Percentiles rank a stretch among this genome's conserved stretches.
phyloP scores from a whole-genome alignment of 768 basidiomycete genomes.

The Rossbeevera mucosa region DNA sequence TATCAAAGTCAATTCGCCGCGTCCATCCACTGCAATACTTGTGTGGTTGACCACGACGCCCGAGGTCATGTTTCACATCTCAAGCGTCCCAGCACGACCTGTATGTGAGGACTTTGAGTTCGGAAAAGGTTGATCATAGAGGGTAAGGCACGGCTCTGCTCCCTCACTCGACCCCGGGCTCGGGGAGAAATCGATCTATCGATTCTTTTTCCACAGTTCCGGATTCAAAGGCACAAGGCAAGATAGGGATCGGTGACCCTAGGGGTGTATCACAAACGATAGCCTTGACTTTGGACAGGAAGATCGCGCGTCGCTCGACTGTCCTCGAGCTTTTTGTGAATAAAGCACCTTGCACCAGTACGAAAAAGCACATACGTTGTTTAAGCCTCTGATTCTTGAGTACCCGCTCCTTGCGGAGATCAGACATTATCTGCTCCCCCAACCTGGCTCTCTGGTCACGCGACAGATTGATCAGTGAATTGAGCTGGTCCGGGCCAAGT shows the following conservation, averaged over 20 bases:
- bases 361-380: slow-evolving; percentile 50
- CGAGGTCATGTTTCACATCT: slow-evolving; percentile 50
- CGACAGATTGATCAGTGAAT: slow-evolving; percentile 57
- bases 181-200: not conserved
- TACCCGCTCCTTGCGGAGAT: slow-evolving; percentile 72
- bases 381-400: slow-evolving; percentile 68
- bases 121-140: slow-evolving; percentile 20
- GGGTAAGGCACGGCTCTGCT: slow-evolving; percentile 53
- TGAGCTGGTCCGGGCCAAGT: slow-evolving; percentile 59
- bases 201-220: slow-evolving; percentile 37
- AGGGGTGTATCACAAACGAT: slow-evolving; percentile 61
- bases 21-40: slow-evolving; percentile 45
- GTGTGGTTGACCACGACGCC: slow-evolving; percentile 43
- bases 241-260: slow-evolving; percentile 63
- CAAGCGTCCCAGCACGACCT: slow-evolving; percentile 55
- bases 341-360: not conserved
- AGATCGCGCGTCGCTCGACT: slow-evolving; percentile 73
- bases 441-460: slow-evolving; percentile 49
- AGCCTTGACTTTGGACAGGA: slow-evolving; percentile 67
- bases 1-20: slow-evolving; percentile 54
- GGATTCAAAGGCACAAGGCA: slow-evolving; percentile 62
- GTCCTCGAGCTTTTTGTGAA: slow-evolving; percentile 3
- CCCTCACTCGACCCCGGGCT: slow-evolving; percentile 52
- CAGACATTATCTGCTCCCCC: slow-evolving; percentile 44
- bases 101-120: slow-evolving; percentile 1